Percentiles rank a stretch among this genome's conserved stretches.
phyloP scores from a whole-genome alignment of 495 filamentous ascomycete genomes.

The Penicillium macrosclerotiorum region DNA sequence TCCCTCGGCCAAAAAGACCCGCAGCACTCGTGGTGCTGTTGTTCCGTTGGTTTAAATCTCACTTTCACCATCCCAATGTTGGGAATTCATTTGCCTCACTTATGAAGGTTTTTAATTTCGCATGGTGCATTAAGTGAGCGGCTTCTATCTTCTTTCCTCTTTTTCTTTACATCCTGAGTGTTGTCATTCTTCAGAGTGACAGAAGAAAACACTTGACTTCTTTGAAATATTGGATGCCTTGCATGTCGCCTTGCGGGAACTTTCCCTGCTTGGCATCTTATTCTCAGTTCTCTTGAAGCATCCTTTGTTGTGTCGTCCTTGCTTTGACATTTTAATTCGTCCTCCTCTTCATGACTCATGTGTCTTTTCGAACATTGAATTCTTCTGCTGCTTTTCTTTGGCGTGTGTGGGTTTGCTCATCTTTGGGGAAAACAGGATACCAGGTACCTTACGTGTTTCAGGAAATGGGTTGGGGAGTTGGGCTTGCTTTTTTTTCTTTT shows the following conservation, averaged over 20 bases:
- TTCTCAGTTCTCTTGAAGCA: not conserved
- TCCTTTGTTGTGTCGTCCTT: conserved; percentile 5
- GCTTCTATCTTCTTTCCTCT: not conserved
- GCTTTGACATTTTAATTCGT: conserved; percentile 14
- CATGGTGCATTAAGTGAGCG: conserved; percentile 4
- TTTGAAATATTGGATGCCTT: conserved; percentile 4
- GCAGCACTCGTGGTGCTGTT: conserved; percentile 8
- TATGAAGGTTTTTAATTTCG: not conserved
- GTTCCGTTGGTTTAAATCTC: conserved; percentile 1
- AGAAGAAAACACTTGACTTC: not conserved
- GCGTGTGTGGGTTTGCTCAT: conserved; percentile 14
- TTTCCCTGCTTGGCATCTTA: not conserved
- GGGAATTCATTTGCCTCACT: not conserved
- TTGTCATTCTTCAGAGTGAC: conserved; percentile 2
- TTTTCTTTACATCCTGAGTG: not conserved
- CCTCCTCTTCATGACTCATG: conserved; percentile 6
- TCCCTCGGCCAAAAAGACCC: conserved; percentile 31
- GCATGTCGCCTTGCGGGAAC: too few species aligned
- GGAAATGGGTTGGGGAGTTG: not conserved
- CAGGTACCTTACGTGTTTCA: conserved; percentile 11
- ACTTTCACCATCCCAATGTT: not conserved
- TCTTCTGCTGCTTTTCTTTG: not conserved
- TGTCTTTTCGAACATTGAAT: conserved; percentile 9
- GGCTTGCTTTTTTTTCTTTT: conserved; percentile 11
- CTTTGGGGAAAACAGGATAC: conserved; percentile 13